Evolutionary conservation across 2,329 filamentous ascomycete genomes (phyloP).

Genomic region (Neoascochyta sp.): DNA sequence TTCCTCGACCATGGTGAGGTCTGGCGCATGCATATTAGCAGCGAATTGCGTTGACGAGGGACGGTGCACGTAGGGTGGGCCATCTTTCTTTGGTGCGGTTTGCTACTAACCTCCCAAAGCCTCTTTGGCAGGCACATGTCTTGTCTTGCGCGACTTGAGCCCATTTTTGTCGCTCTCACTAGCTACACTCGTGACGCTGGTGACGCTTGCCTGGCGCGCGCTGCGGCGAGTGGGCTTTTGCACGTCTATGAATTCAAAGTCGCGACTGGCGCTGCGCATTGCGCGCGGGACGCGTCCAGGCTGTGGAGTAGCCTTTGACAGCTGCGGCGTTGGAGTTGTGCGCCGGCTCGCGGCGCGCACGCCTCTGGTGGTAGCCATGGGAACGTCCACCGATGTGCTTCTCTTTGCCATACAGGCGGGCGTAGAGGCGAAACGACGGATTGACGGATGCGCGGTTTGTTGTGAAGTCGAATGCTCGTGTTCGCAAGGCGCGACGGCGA

Average conservation of each 20-base stretch:
- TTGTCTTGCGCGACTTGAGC: slow-evolving; percentile 16
- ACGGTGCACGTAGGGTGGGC: too few relatives aligned
- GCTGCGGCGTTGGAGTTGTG: slow-evolving; percentile 31
- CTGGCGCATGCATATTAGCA: slow-evolving; percentile 17
- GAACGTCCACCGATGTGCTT: slow-evolving; percentile 1
- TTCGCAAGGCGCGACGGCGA: slow-evolving; percentile 3
- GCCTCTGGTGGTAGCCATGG: slow-evolving; percentile 34
- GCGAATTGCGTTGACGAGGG: too few relatives aligned
- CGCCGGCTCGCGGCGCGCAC: slow-evolving; percentile 34
- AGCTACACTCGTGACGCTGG: slow-evolving; percentile 22
- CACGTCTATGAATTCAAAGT: slow-evolving; percentile 24
- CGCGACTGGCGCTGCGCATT: slow-evolving; percentile 42
- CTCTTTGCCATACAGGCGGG: slow-evolving; percentile 1
- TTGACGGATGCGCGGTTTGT: slow-evolving; percentile 10
- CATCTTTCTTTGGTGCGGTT: too few relatives aligned
- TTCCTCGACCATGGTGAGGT: slow-evolving; percentile 36
- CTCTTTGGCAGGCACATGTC: slow-evolving; percentile 21
- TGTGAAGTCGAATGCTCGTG: slow-evolving; percentile 8
- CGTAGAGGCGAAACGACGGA: background rate
- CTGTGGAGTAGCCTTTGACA: slow-evolving; percentile 16
- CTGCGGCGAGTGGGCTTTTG: slow-evolving; percentile 21
- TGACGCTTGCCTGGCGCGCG: slow-evolving; percentile 27
- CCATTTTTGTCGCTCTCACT: slow-evolving; percentile 23
- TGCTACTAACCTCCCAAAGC: slow-evolving; percentile 26
- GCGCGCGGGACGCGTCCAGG: slow-evolving; percentile 25